These are phyloP conservation scores for Amanita molliuscula DNA, from an alignment of 768 basidiomycete species.

Conservation along the genomic window DNA sequence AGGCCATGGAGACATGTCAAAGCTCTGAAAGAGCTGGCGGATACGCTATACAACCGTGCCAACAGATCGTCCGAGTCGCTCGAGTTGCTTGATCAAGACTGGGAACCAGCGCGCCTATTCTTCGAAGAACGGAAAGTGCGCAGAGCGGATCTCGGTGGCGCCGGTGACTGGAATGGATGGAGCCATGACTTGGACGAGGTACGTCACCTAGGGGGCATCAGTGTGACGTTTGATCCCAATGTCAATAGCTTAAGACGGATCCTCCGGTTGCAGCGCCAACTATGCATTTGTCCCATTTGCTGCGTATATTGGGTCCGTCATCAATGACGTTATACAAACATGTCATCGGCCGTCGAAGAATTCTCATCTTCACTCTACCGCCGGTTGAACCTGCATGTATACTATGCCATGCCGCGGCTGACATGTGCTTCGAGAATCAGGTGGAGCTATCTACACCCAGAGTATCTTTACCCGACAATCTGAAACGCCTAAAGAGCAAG, in stretches of 20 bases:
- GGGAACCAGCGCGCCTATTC: constrained; percentile 51
- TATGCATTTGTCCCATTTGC: constrained; percentile 62
- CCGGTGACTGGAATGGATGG: constrained; percentile 62
- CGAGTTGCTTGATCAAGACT: constrained; percentile 45
- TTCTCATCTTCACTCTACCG: constrained; percentile 73
- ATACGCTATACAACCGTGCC: constrained; percentile 31
- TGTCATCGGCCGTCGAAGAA: constrained; percentile 58
- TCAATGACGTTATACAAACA: constrained; percentile 73
- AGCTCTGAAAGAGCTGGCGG: constrained; percentile 47
- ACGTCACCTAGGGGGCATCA: constrained; percentile 10
- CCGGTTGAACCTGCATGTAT: constrained; percentile 75
- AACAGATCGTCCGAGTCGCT: constrained; percentile 11
- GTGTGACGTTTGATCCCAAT: background rate
- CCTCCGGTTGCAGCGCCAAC: constrained; percentile 36
- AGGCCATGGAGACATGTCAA: constrained; percentile 70
- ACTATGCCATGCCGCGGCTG: constrained; percentile 59
- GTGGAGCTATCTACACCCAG: constrained; percentile 13
- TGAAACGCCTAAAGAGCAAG: constrained; percentile 22
- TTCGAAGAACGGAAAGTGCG: constrained; percentile 54
- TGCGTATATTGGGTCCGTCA: constrained; percentile 72
- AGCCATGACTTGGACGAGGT: constrained; percentile 52
- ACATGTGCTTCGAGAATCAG: constrained; percentile 37
- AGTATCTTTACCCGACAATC: background rate
- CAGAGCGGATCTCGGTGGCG: constrained; percentile 40
- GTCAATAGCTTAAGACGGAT: constrained; percentile 17